A percentile compares a stretch with the other conserved stretches of the same genome.
Evolutionary conservation across 768 basidiomycete species (phyloP).

Genomic region (Naganishia vishniacii): DNA sequence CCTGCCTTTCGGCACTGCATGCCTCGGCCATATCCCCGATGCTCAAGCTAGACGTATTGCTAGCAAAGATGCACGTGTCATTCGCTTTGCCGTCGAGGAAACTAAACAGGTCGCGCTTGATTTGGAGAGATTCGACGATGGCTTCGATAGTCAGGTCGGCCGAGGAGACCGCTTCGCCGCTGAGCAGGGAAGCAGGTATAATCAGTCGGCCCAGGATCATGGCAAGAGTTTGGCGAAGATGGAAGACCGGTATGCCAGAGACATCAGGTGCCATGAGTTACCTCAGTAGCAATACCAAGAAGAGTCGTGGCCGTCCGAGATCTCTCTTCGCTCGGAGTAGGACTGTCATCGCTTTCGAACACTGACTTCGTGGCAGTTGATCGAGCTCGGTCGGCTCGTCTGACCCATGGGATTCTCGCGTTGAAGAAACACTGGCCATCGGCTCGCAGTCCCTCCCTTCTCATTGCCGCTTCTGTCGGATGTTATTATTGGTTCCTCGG

Average conservation of each 20-base stretch:
- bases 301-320: too few species aligned
- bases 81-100: slow-evolving; percentile 42
- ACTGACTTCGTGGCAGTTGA: too few species aligned
- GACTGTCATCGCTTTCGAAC: too few species aligned
- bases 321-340: too few species aligned
- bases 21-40: slow-evolving; percentile 48
- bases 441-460: too few species aligned
- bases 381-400: too few species aligned
- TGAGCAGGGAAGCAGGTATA: slow-evolving; percentile 9
- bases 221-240: not conserved
- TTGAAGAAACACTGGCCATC: too few species aligned
- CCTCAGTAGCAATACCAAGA: too few species aligned
- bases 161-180: slow-evolving; percentile 43
- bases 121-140: slow-evolving; percentile 51
- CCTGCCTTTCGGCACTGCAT: slow-evolving; percentile 35
- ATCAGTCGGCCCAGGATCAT: not conserved
- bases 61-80: slow-evolving; percentile 49
- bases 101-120: slow-evolving; percentile 50
- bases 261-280: too few species aligned
- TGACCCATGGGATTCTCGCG: too few species aligned
- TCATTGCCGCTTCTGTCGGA: too few species aligned
- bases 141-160: slow-evolving; percentile 52
- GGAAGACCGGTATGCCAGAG: not conserved
- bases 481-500: too few species aligned
- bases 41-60: slow-evolving; percentile 50